Base-by-base conservation (phyloP, 768 basidiomycete genomes). In the Cyclocybe aegerita region DNA sequence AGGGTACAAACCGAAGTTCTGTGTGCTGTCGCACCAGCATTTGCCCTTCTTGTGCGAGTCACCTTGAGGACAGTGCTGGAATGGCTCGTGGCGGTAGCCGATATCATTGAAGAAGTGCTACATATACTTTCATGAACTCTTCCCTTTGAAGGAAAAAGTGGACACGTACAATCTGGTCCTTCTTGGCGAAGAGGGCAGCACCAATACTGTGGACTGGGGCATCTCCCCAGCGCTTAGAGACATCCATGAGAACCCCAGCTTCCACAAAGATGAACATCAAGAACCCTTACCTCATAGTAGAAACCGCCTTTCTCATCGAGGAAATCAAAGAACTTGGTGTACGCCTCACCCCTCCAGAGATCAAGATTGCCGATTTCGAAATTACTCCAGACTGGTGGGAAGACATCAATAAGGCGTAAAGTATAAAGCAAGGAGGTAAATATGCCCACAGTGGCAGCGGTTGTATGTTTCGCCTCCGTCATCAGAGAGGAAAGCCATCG, bases 91-190 rank as follows among this genome's bases (percentile, higher is more conserved):
- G 32, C 85, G 79, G 65, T 97, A 98, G 3, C 86, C 95, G 44
- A 98, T 91, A 62, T 98, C 93, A 56, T 87, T 81, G 77, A 98
- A 98, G 74, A 92, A 98, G 67, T 97, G 91, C 72, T 78, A 40
- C 29, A 43, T n/a, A 23, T 23, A 23, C 23, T 3, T 9, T 49
- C 17, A 48, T 36, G 6, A 29, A 44, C 46, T 23, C 23, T 30
- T 53, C 15, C 54, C 41, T 42, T 7, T 17, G 39, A 37, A 15
- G 43, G 36, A 7, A 8, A 12, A 48, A 11, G 34, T 9, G 4
- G 16, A 11, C 8, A 60, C 71, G 53, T 56, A 77, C 76, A 38
- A 98, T 85, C 68, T 93, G 89, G 12, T 92, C 88, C 64, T 90
- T 94, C 65, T 78, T 79, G 0, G 92, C 88, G 57, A 98, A 90